Base-by-base conservation (phyloP, 495 filamentous ascomycete genomes). In the Lasiosphaeriaceae sp. region DNA sequence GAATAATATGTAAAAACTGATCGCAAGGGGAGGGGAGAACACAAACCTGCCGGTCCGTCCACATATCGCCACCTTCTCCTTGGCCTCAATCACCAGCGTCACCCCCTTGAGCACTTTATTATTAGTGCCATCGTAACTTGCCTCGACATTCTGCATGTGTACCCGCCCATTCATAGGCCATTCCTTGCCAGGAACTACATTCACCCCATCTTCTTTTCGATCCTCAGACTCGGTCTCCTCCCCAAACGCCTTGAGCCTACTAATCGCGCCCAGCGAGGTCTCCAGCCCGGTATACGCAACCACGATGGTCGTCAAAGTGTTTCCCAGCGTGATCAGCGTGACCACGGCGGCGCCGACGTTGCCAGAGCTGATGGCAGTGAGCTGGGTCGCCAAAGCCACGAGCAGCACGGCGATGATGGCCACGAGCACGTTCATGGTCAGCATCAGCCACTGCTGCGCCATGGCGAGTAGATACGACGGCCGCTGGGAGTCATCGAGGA, bases 271-370 rank as follows among this genome's bases (percentile, higher is more conserved):
- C 3, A 76, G 54, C 1, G 71, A 74, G 11, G 71, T 77, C 55
- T 78, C 74, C 7, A 77, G 55, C 3, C 23, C 4, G 6, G 71
- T 71, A 51, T 66, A 74, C 23, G 41, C 50, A 20, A 53, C 57
- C 11, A 73, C 51, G 19, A 75, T 59, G 3, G 17, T 21, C 16
- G 59, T 59, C 16, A 74, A 47, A 3, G 37, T 62, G 4, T 52
- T 37, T 11, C 62, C 66, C 24, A 71, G 63, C 2, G 48, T 41
- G 45, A 76, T 66, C 11, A 76, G 57, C 5, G 68, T 70, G 12
- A 72, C 63, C 26, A 76, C 37, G 1, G 81, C 79, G 14, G 86
- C 80, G 43, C 85, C 86, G 12, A 82, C 71, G 43, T 74, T 79
- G 8, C 77, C 83, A 3, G 75, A 71, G 52, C 72, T 72, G 3